phyloP scores from a whole-genome alignment of 179 eudicot species.

The Spergularia azorica region DNA sequence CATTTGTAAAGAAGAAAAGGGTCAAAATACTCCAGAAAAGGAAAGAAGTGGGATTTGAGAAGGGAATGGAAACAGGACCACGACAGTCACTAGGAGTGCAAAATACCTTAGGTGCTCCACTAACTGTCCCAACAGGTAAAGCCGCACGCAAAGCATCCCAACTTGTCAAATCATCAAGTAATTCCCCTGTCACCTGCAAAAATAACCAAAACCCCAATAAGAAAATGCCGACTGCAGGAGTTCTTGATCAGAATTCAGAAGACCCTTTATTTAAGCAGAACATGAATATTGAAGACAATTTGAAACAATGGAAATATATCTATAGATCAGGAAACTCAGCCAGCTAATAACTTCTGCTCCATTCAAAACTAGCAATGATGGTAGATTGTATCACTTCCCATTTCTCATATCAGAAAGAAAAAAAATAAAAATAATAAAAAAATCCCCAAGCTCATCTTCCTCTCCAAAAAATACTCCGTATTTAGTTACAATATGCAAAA shows the following conservation, averaged over 20 bases:
- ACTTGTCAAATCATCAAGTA: conserved; percentile 64
- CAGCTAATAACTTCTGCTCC: neutral
- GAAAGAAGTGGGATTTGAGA: neutral
- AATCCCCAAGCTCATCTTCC: neutral
- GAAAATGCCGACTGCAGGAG: neutral
- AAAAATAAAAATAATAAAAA: neutral
- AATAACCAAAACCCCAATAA: conserved; percentile 15
- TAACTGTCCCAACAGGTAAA: conserved; percentile 97
- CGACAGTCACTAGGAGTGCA: neutral
- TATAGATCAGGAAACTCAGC: neutral
- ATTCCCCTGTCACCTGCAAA: conserved; percentile 88
- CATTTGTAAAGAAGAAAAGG: neutral
- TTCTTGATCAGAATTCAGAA: neutral
- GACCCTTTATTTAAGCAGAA: neutral
- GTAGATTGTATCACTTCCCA: neutral
- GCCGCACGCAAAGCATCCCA: conserved; percentile 98
- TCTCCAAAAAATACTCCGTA: neutral
- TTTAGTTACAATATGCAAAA: neutral
- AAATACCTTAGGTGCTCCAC: conserved; percentile 96
- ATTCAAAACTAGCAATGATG: neutral
- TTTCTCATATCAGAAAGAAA: neutral
- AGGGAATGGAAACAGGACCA: too few relatives aligned
- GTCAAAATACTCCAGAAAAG: neutral
- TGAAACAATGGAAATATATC: neutral
- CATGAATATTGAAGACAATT: neutral